Conservation (phyloP, 441 rosid species). For the Manihot esculenta region DNA sequence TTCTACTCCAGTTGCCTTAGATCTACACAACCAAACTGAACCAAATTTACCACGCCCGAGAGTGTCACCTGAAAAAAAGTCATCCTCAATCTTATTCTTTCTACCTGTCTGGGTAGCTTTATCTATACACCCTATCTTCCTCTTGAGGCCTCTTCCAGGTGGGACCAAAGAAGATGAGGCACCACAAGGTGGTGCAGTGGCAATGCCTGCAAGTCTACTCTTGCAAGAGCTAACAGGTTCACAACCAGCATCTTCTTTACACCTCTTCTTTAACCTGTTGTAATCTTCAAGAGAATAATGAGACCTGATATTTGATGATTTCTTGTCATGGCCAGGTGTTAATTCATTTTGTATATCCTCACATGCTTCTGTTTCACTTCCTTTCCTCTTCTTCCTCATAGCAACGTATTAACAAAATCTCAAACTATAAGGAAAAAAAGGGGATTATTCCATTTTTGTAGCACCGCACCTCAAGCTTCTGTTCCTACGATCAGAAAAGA, state of each 20-base stretch:
- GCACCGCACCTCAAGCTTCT: background rate
- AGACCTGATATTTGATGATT: conserved; percentile 54
- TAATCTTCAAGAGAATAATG: conserved; percentile 82
- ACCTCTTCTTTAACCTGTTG: conserved; percentile 70
- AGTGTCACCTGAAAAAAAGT: conserved; percentile 51
- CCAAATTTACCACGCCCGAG: conserved; percentile 90
- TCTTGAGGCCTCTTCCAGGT: conserved; percentile 86
- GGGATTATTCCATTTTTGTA: background rate
- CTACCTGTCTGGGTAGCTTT: conserved; percentile 72
- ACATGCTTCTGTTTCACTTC: conserved; percentile 56
- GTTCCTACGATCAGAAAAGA: background rate
- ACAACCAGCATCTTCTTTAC: conserved; percentile 60
- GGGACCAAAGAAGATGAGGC: conserved; percentile 68
- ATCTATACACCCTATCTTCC: conserved; percentile 97
- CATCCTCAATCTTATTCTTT: conserved; percentile 80
- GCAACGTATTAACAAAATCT: conserved; percentile 22
- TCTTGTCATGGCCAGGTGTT: conserved; percentile 35
- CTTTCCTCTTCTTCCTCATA: conserved; percentile 98
- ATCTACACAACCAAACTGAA: conserved; percentile 72
- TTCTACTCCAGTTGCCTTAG: conserved; percentile 53
- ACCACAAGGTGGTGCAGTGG: conserved; percentile 94
- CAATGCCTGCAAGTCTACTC: conserved; percentile 75
- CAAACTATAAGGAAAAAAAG: background rate
- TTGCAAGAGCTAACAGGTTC: conserved; percentile 60
- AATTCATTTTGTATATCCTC: conserved; percentile 37